Base-by-base conservation (phyloP, 805 yeast genomes). In the Cyberlindnera suaveolens region DNA sequence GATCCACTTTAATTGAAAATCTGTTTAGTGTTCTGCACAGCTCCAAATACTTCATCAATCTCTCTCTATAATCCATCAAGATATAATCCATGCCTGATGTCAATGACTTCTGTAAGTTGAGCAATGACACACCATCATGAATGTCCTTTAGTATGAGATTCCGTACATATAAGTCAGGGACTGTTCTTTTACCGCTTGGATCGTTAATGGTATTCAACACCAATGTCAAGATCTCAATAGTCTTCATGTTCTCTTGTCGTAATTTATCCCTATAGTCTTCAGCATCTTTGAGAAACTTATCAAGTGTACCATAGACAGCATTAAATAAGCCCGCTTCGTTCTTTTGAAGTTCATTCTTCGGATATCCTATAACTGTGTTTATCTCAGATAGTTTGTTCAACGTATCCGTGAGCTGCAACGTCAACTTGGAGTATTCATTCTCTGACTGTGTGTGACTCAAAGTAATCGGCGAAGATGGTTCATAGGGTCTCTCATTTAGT, bases 361-460 rank as follows among this genome's bases (percentile, higher is more conserved):
- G 67, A 53, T 74, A 77, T 1, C 85, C 85, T 34, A 79, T 78
- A 44, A 68, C 71, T 38, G 65, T 64, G 54, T 77, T 77, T 9
- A 77, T 68, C 5, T 54, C 52, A 40, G 72, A 68, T n/a, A 78
- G 56, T 40, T 73, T 71, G 16, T 60, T 60, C 31, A 69, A 48
- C 8, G 55, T 46, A 6, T 27, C 41, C 5, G 54, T 36, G 2
- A 56, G 46, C 27, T 52, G 51, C 5, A 32, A 7, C 1, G 57
- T 47, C 6, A 56, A 50, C 31, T 48, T 43, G 1, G 49, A 37
- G 36, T 51, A 54, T 31, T 49, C 49, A 14, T 31, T 40, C 9
- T 32, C 42, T 2, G 44, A 20, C 7, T 39, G 11, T 4, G 16
- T 15, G 6, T 26, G 23, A 4, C 34, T 31, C 10, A 23, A 7